These are phyloP conservation scores for Saccharomycodes ludwigii DNA, from an alignment of 805 yeast species.

Conservation along the genomic window DNA sequence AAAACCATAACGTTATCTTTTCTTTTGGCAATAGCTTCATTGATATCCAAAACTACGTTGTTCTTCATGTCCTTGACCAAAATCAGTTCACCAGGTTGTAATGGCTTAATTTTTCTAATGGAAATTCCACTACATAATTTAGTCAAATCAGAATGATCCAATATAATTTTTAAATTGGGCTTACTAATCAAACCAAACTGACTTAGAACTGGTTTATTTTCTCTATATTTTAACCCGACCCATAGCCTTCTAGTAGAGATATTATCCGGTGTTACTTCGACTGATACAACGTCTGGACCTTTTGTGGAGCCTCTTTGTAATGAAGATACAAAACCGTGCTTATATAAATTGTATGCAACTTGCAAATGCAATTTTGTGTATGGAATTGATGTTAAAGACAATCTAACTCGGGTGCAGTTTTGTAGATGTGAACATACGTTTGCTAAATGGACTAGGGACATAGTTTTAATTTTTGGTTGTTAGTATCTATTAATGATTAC, in stretches of 20 bases:
- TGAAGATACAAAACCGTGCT: conserved; percentile 79
- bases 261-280: conserved; percentile 77
- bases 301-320: conserved; percentile 72
- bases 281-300: conserved; percentile 73
- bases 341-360: conserved; percentile 72
- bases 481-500: too few relatives aligned
- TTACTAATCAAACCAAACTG: conserved; percentile 65
- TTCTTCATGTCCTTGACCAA: conserved; percentile 43
- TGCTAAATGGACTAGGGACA: conserved; percentile 82
- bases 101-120: conserved; percentile 64
- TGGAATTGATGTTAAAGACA: conserved; percentile 69
- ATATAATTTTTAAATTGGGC: conserved; percentile 67
- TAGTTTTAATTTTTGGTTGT: conserved; percentile 19
- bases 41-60: conserved; percentile 55
- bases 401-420: conserved; percentile 68
- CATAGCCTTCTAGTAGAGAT: conserved; percentile 78
- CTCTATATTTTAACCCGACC: conserved; percentile 83
- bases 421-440: conserved; percentile 81
- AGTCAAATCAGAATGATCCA: conserved; percentile 51
- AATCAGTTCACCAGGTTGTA: conserved; percentile 82
- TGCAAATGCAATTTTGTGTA: conserved; percentile 73
- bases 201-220: conserved; percentile 64
- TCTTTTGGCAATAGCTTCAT: conserved; percentile 72
- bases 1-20: conserved; percentile 60
- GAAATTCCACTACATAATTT: conserved; percentile 65